Conservation (phyloP, 495 filamentous ascomycete genomes). For the Talaromyces nanjingensis region DNA sequence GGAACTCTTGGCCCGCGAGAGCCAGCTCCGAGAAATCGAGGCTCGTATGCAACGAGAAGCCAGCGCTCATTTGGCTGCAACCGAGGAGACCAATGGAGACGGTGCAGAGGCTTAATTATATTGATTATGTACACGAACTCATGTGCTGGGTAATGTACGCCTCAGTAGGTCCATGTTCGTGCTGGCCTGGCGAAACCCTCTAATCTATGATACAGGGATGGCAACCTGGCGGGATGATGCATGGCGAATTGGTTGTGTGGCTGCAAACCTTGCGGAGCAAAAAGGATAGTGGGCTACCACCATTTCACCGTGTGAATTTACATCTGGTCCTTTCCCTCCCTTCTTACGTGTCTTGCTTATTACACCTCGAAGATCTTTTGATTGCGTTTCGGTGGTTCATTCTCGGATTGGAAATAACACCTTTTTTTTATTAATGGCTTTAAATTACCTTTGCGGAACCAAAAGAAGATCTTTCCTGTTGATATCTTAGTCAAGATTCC, state of each 20-base stretch:
- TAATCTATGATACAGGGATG: constrained; percentile 5
- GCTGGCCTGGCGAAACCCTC: not conserved
- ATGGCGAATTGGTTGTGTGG: not conserved
- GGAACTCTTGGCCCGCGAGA: constrained; percentile 94
- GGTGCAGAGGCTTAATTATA: constrained; percentile 38
- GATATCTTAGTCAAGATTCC: constrained; percentile 8
- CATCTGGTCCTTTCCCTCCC: constrained; percentile 17
- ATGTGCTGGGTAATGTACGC: constrained; percentile 19
- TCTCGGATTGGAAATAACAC: constrained; percentile 26
- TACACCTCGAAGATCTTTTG: constrained; percentile 13
- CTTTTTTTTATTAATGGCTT: constrained; percentile 27
- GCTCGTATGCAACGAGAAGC: constrained; percentile 68
- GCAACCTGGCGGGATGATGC: not conserved
- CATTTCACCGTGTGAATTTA: not conserved
- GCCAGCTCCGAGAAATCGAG: constrained; percentile 94
- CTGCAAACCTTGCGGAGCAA: not conserved
- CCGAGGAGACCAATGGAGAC: constrained; percentile 42
- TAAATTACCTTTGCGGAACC: constrained; percentile 22
- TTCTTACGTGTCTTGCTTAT: constrained; percentile 13
- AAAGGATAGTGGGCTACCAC: not conserved
- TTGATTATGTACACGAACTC: constrained; percentile 26
- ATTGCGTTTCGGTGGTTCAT: constrained; percentile 17
- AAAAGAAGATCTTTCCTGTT: constrained; percentile 10
- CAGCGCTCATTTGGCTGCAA: constrained; percentile 34
- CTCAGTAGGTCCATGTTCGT: constrained; percentile 20